These are phyloP conservation scores for Amphibolis antarctica DNA, from an alignment of 106 monocot species.

Conservation along the genomic window DNA sequence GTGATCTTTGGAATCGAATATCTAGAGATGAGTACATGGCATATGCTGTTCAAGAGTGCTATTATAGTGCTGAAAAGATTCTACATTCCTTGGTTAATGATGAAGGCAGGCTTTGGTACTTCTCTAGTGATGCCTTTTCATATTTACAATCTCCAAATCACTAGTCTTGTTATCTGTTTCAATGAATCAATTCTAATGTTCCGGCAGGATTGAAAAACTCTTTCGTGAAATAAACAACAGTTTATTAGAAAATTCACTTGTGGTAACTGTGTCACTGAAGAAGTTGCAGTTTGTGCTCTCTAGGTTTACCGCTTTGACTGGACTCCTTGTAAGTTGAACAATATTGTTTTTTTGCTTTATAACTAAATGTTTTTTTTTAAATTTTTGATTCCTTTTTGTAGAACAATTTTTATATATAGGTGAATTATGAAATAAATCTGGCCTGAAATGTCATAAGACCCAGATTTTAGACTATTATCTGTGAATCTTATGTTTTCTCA, in stretches of 20 bases:
- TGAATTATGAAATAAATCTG: no score
- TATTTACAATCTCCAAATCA: not conserved
- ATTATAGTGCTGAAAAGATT: conserved; percentile 73
- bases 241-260: conserved; percentile 49
- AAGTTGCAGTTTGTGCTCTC: conserved; percentile 56
- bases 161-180: not conserved
- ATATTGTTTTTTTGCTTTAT: not conserved
- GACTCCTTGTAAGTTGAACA: conserved; percentile 67
- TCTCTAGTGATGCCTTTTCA: not conserved
- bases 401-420: no score
- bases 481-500: no score
- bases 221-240: conserved; percentile 76
- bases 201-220: conserved; percentile 75
- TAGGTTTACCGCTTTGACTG: conserved; percentile 71
- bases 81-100: conserved; percentile 63
- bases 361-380: no score
- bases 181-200: not conserved
- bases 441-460: no score
- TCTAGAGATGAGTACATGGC: conserved; percentile 93
- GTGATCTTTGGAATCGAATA: conserved; percentile 71
- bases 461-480: no score
- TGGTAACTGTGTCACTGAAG: conserved; percentile 51
- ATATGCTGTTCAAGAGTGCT: conserved; percentile 90
- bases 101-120: conserved; percentile 89
- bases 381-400: no score